phyloP scores from a whole-genome alignment of 2,329 filamentous ascomycete species.

The Colletotrichum costaricense region DNA sequence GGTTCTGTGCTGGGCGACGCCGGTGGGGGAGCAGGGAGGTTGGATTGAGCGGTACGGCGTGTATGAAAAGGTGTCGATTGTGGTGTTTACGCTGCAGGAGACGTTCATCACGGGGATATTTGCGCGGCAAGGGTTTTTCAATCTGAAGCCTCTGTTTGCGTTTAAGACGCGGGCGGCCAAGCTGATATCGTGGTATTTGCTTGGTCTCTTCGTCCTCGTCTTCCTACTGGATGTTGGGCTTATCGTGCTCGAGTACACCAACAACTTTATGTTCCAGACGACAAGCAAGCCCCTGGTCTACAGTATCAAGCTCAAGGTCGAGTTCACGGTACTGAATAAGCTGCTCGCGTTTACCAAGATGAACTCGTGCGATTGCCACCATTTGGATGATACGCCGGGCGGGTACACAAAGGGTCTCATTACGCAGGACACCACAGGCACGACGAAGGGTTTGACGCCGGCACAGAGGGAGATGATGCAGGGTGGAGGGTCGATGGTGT shows the following conservation, averaged over 20 bases:
- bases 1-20: constrained; percentile 49
- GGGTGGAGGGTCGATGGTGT: background rate
- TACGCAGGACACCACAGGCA: constrained; percentile 9
- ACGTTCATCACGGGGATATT: constrained; percentile 64
- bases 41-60: constrained; percentile 50
- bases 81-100: constrained; percentile 66
- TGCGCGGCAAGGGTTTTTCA: constrained; percentile 59
- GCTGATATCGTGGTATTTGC: constrained; percentile 51
- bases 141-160: constrained; percentile 26
- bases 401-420: background rate
- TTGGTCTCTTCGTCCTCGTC: constrained; percentile 51
- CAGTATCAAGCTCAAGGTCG: constrained; percentile 49
- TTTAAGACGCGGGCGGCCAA: constrained; percentile 52
- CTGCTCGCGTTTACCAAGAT: constrained; percentile 27
- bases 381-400: background rate
- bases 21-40: constrained; percentile 33
- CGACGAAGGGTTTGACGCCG: background rate
- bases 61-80: constrained; percentile 67
- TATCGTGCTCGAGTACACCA: constrained; percentile 50
- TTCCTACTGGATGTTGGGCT: constrained; percentile 52
- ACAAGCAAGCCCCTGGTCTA: constrained; percentile 35
- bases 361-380: constrained; percentile 27
- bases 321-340: constrained; percentile 59
- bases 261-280: constrained; percentile 43
- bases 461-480: background rate